Percentiles rank a stretch among this genome's conserved stretches.
Conservation (phyloP, 176 grass and related monocot genomes). For the Aegilops umbellulata region DNA sequence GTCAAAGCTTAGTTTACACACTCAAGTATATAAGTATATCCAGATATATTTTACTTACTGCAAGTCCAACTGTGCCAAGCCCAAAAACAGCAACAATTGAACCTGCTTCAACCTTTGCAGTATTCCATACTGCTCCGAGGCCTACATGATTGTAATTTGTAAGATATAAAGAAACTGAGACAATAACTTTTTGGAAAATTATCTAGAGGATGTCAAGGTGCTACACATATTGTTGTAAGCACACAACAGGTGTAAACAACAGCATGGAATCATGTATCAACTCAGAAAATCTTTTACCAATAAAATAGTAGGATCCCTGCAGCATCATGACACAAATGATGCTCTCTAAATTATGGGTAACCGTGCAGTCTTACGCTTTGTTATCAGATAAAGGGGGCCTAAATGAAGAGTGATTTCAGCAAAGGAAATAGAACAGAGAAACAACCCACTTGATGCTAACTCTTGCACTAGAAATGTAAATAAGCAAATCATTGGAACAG, state of each 20-base stretch:
- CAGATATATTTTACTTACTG: conserved; percentile 55
- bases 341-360: background rate
- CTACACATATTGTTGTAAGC: background rate
- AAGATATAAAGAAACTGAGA: conserved; percentile 10
- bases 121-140: conserved; percentile 98
- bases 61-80: conserved; percentile 93
- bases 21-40: background rate
- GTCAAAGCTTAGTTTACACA: conserved; percentile 1
- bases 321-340: background rate
- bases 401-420: background rate
- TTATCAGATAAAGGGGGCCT: background rate
- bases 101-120: conserved; percentile 91
- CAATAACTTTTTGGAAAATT: background rate
- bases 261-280: background rate
- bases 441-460: background rate
- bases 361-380: background rate
- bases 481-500: background rate
- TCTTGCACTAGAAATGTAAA: background rate
- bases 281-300: background rate
- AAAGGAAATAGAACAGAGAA: background rate
- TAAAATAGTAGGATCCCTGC: background rate
- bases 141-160: conserved; percentile 45
- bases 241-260: background rate
- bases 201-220: background rate
- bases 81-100: conserved; percentile 94